phyloP scores from a whole-genome alignment of 2,329 filamentous ascomycete species.

The Pyrenophora graminea region DNA sequence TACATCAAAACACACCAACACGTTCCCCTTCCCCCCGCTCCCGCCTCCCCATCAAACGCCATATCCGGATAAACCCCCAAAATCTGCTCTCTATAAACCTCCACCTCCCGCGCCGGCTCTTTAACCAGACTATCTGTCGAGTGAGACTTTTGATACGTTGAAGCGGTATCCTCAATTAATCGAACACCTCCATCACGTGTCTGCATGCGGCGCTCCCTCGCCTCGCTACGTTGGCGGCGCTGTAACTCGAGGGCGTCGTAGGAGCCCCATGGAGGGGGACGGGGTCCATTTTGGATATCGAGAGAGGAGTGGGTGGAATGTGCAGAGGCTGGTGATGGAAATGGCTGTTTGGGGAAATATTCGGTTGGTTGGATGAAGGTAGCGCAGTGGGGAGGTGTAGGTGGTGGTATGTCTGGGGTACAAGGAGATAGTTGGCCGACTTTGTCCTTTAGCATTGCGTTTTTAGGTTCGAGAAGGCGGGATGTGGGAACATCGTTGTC shows the following conservation, averaged over 20 bases:
- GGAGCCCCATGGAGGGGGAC: conserved; percentile 22
- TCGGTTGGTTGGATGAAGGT: background rate
- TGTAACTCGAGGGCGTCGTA: conserved; percentile 14
- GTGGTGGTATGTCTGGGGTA: background rate
- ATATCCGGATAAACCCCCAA: conserved; percentile 30
- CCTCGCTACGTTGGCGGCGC: conserved; percentile 9
- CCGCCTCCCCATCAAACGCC: conserved; percentile 21
- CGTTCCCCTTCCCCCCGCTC: conserved; percentile 3
- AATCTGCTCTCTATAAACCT: conserved; percentile 25
- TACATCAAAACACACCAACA: conserved; percentile 26
- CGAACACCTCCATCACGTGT: background rate
- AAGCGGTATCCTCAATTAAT: background rate
- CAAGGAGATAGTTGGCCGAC: conserved; percentile 12
- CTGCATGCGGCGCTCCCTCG: conserved; percentile 9
- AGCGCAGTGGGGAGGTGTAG: background rate
- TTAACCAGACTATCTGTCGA: conserved; percentile 3
- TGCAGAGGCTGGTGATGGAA: background rate
- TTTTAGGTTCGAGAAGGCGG: conserved; percentile 12
- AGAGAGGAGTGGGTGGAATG: background rate
- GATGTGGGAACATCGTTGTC: background rate
- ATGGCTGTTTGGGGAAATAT: background rate
- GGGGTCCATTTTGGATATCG: conserved; percentile 11
- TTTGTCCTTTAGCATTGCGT: conserved; percentile 15
- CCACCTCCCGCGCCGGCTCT: conserved; percentile 19
- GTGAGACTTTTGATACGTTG: background rate